These are phyloP conservation scores for Beauveria sp. DNA, from an alignment of 2,329 filamentous ascomycete genomes.

Conservation along the genomic window DNA sequence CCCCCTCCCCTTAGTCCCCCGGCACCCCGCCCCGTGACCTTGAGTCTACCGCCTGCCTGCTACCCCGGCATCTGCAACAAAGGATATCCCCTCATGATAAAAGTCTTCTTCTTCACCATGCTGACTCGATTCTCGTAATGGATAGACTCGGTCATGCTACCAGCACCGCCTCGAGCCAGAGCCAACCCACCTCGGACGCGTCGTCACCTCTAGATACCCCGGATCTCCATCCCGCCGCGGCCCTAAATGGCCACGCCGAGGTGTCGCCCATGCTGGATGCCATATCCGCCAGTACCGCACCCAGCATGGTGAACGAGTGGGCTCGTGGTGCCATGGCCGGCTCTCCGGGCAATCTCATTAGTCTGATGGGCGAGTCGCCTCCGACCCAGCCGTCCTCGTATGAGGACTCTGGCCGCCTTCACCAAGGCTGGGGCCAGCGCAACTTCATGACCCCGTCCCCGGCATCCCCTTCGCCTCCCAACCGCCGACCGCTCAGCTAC, in stretches of 20 bases:
- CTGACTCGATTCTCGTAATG: slow-evolving; percentile 5
- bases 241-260: slow-evolving; percentile 34
- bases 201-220: slow-evolving; percentile 40
- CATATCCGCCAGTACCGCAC: slow-evolving; percentile 39
- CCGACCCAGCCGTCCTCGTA: slow-evolving; percentile 36
- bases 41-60: slow-evolving; percentile 12
- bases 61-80: not conserved
- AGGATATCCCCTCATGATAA: not conserved
- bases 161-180: slow-evolving; percentile 24
- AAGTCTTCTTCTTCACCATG: not conserved
- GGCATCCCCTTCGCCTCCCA: slow-evolving; percentile 33
- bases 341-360: slow-evolving; percentile 36
- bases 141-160: slow-evolving; percentile 26
- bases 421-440: slow-evolving; percentile 38
- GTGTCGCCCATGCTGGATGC: slow-evolving; percentile 42
- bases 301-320: slow-evolving; percentile 42
- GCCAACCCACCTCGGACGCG: slow-evolving; percentile 32
- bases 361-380: slow-evolving; percentile 34
- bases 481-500: slow-evolving; percentile 44
- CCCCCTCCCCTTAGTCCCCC: slow-evolving; percentile 20
- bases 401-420: slow-evolving; percentile 28
- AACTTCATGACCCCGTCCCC: slow-evolving; percentile 37
- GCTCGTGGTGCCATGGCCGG: slow-evolving; percentile 34
- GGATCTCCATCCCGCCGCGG: slow-evolving; percentile 33
- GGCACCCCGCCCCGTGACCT: slow-evolving; percentile 16